Evolutionary conservation across 23 red algal species (phyloP), one percentile per base, ranked within the genome.

Genomic region (Cyanidiococcus yangmingshanensis): DNA sequence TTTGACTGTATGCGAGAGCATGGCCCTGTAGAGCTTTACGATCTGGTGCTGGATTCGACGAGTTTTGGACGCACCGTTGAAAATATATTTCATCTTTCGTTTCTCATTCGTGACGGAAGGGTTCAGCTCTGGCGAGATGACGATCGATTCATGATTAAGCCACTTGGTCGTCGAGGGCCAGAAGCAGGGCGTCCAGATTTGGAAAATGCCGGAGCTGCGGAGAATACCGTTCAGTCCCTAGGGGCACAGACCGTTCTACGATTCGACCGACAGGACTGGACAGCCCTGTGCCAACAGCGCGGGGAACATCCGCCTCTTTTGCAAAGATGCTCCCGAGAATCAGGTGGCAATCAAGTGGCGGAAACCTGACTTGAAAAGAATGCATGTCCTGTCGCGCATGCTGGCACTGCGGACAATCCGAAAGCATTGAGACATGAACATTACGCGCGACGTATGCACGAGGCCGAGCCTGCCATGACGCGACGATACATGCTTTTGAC

Each of bases 71-170:
- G 84, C 3, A 76, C 82, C 0, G 74, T 95, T 51, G 91, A 95
- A 71, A 95, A 95, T 80, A 57, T 89, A 67, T 95, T 95, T 84
- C 86, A 95, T 67, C 57, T 77, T 2, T 86, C 82, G n/a, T 95
- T 95, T 77, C 86, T 95, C 40, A 82, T 95, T 33, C 87, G 88
- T 80, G 91, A 95, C 38, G 79, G 83, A 36, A 67, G 59, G 25
- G 91, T 82, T 2, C 26, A 74, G 68, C 59, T 92, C 57, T 75
- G 79, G 50, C 67, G 86, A 18, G 81, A 83, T n/a, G 57, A 57
- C 40, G 79, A 82, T 1, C 76, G 54, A 38, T 79, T 74, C 2
- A 76, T 76, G 68, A 76, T 92, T 38, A 29, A 41, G 67, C 80
- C 84, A 35, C n/a, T 71, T 12, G 3, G 7, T 71, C 63, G 63